A percentile compares a stretch with the other conserved stretches of the same genome.
Evolutionary conservation across 805 yeast species (phyloP).

Genomic region (Ogataea haglerorum): DNA sequence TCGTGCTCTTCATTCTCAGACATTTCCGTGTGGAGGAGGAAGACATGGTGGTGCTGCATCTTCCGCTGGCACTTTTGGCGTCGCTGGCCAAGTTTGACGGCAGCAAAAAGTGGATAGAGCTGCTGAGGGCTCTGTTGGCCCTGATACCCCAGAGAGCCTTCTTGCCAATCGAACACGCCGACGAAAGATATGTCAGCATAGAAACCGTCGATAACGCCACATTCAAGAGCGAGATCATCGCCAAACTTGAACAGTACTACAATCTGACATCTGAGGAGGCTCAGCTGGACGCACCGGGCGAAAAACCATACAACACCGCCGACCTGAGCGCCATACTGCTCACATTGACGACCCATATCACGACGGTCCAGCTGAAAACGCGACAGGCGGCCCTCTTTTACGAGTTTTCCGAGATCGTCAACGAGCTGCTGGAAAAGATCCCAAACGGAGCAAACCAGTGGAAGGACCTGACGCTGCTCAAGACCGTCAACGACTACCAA

Average conservation of each 20-base stretch:
- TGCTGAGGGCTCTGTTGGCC: slow-evolving; percentile 44
- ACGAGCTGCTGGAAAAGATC: slow-evolving; percentile 40
- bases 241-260: slow-evolving; percentile 20
- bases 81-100: slow-evolving; percentile 33
- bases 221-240: slow-evolving; percentile 7
- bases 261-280: slow-evolving; percentile 4
- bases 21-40: slow-evolving; percentile 80
- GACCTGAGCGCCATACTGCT: slow-evolving; percentile 43
- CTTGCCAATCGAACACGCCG: slow-evolving; percentile 48
- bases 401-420: slow-evolving; percentile 34
- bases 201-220: slow-evolving; percentile 10
- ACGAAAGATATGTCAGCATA: slow-evolving; percentile 12
- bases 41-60: slow-evolving; percentile 73
- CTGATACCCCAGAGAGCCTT: slow-evolving; percentile 64
- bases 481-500: slow-evolving; percentile 29
- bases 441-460: slow-evolving; percentile 37
- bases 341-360: slow-evolving; percentile 28
- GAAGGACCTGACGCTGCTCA: slow-evolving; percentile 27
- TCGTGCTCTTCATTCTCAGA: slow-evolving; percentile 56
- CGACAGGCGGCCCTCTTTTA: slow-evolving; percentile 26
- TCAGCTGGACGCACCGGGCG: slow-evolving; percentile 5
- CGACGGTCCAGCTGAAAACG: slow-evolving; percentile 14
- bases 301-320: slow-evolving; percentile 30
- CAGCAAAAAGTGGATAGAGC: slow-evolving; percentile 34
- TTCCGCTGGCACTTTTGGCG: slow-evolving; percentile 65